These are phyloP conservation scores for Pilobolus umbonatus DNA, from an alignment of 192 early-diverging fungal genomes.

Conservation along the genomic window DNA sequence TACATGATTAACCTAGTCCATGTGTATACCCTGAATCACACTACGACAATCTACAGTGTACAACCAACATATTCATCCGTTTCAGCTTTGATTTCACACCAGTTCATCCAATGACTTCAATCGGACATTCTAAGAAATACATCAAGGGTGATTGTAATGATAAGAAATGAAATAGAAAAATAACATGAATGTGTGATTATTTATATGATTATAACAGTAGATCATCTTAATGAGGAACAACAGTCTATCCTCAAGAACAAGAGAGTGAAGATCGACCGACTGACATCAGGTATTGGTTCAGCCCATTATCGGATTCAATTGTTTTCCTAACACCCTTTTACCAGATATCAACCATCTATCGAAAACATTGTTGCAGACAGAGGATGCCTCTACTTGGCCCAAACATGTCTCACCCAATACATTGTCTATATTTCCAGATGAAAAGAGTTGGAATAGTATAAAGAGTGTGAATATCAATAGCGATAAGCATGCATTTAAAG, in stretches of 20 bases:
- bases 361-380: constrained; percentile 15
- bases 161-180: background rate
- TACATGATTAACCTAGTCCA: too few species aligned
- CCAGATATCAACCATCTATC: constrained; percentile 24
- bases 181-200: background rate
- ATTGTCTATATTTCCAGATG: constrained; percentile 44
- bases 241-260: constrained; percentile 28
- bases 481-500: constrained; percentile 27
- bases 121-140: background rate
- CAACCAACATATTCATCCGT: too few species aligned
- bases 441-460: constrained; percentile 40
- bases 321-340: too few species aligned
- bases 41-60: too few species aligned
- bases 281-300: constrained; percentile 24
- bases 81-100: too few species aligned
- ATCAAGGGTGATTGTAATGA: background rate
- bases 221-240: constrained; percentile 34
- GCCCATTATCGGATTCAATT: too few species aligned
- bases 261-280: constrained; percentile 23
- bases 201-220: constrained; percentile 1
- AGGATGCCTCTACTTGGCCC: constrained; percentile 26
- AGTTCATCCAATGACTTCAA: constrained; percentile 1
- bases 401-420: constrained; percentile 43
- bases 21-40: too few species aligned
- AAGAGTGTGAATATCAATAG: constrained; percentile 16